Evolutionary conservation across 106 monocot species (phyloP).

Genomic region (Posidonia australis): DNA sequence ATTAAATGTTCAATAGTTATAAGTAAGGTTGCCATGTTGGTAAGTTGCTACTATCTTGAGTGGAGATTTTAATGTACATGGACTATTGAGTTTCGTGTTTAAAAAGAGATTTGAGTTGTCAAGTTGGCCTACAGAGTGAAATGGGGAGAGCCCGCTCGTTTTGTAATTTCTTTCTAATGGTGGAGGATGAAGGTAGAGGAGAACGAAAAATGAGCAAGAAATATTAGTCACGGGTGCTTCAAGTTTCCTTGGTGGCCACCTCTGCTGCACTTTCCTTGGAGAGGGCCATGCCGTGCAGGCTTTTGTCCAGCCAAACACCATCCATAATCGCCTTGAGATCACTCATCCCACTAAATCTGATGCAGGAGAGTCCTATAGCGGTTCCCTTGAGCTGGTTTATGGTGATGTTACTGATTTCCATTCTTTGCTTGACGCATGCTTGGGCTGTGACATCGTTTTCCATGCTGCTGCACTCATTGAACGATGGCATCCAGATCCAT

Average conservation of each 20-base stretch:
- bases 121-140: neutral
- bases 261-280: slow-evolving; percentile 41
- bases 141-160: neutral
- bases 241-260: slow-evolving; percentile 59
- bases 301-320: slow-evolving; percentile 53
- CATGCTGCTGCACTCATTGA: slow-evolving; percentile 72
- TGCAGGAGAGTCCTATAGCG: neutral
- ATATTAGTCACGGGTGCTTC: slow-evolving; percentile 80
- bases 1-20: too few species aligned
- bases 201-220: slow-evolving; percentile 16
- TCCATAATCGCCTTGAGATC: slow-evolving; percentile 18
- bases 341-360: too few species aligned
- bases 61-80: too few species aligned
- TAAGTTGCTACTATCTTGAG: too few species aligned
- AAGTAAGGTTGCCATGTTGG: too few species aligned
- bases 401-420: slow-evolving; percentile 75
- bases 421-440: slow-evolving; percentile 43
- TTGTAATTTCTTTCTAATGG: neutral
- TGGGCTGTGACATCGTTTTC: slow-evolving; percentile 66
- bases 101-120: neutral
- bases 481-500: slow-evolving; percentile 76
- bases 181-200: neutral
- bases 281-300: slow-evolving; percentile 59
- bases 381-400: slow-evolving; percentile 43
- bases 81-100: too few species aligned